Percentiles rank a stretch among this genome's conserved stretches.
These are phyloP conservation scores for Plasmodium knowlesi DNA, from an alignment of 169 alveolate genomes.

Conservation along the genomic window DNA sequence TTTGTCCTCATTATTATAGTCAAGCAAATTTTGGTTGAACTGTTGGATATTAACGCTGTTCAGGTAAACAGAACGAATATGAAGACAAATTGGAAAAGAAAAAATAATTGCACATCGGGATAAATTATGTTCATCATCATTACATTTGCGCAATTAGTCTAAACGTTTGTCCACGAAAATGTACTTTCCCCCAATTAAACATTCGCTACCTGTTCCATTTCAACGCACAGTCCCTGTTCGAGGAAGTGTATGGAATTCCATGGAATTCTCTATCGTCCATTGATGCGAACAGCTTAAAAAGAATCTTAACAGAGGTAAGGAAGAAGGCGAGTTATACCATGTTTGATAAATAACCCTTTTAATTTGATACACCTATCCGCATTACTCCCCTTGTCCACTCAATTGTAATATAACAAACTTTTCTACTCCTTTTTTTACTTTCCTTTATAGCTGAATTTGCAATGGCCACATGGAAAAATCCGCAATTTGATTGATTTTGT, in stretches of 20 bases:
- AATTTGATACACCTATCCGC: not conserved
- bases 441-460: constrained; percentile 57
- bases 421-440: not conserved
- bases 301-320: constrained; percentile 55
- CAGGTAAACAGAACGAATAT: constrained; percentile 45
- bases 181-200: not conserved
- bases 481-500: constrained; percentile 70
- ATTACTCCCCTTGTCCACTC: not conserved
- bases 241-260: constrained; percentile 73
- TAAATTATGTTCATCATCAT: not conserved
- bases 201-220: not conserved
- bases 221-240: constrained; percentile 50
- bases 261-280: constrained; percentile 72
- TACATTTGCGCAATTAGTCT: not conserved
- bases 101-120: not conserved
- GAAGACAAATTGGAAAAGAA: not conserved
- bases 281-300: constrained; percentile 67
- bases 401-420: not conserved
- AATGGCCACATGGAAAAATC: constrained; percentile 75
- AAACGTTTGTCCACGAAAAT: not conserved
- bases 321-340: not conserved
- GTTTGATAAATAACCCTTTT: not conserved
- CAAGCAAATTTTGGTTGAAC: constrained; percentile 80
- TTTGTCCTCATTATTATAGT: constrained; percentile 77
- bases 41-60: constrained; percentile 78